phyloP scores from a whole-genome alignment of 169 alveolate genomes.

The Babesia sp. region DNA sequence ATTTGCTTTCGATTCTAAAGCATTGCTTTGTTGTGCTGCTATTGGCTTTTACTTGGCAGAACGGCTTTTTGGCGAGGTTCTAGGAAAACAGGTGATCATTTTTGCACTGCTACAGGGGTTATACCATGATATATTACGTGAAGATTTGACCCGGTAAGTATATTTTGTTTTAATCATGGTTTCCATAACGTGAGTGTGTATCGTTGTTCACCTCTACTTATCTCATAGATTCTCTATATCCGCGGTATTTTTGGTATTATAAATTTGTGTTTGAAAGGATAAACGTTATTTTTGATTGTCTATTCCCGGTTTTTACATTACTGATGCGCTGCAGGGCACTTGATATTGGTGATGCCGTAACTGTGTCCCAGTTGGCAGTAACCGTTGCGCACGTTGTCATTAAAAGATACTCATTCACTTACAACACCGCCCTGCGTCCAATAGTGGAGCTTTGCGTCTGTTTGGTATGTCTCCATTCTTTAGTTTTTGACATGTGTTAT shows the following conservation, averaged over 20 bases:
- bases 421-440: neutral
- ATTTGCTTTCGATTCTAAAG: slow-evolving; percentile 9
- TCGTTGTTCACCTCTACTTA: neutral
- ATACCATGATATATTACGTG: neutral
- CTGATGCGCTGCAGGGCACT: slow-evolving; percentile 21
- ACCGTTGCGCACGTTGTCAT: neutral
- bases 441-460: slow-evolving; percentile 6
- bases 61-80: neutral
- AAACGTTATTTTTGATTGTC: no score
- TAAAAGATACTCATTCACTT: neutral
- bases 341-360: slow-evolving; percentile 6
- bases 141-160: slow-evolving; percentile 20
- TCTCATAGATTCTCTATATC: neutral
- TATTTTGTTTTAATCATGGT: neutral
- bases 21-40: neutral
- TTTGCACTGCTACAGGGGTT: slow-evolving; percentile 1
- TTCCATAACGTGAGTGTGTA: neutral
- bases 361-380: slow-evolving; percentile 1
- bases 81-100: neutral
- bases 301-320: no score
- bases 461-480: neutral
- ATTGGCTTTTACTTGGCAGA: neutral
- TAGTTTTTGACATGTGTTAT: neutral
- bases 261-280: no score
- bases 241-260: no score